Evolutionary conservation across 2,329 filamentous ascomycete species (phyloP).

Genomic region (Penicillium sp.): DNA sequence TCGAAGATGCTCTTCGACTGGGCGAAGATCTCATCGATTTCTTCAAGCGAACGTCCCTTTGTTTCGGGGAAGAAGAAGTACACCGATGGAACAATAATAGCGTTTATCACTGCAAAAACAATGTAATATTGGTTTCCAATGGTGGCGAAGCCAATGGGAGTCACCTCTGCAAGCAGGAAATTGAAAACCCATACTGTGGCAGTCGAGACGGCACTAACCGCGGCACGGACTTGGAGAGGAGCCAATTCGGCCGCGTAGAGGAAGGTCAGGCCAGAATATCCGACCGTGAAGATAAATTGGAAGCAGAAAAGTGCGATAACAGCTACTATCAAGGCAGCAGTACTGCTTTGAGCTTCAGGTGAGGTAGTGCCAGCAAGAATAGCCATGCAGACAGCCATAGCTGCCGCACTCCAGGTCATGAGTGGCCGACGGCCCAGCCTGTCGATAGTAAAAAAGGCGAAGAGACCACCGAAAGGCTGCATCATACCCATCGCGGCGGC

Average conservation of each 20-base stretch:
- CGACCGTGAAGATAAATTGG: slow-evolving; percentile 5
- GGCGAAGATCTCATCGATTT: slow-evolving; percentile 30
- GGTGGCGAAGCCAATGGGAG: slow-evolving; percentile 1
- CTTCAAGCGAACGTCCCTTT: slow-evolving; percentile 1
- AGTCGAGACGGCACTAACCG: neutral
- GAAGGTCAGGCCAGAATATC: slow-evolving; percentile 10
- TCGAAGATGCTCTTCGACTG: slow-evolving; percentile 33
- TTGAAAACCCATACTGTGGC: slow-evolving; percentile 9
- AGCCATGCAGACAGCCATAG: slow-evolving; percentile 61
- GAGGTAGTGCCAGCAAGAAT: slow-evolving; percentile 45
- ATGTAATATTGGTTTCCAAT: slow-evolving; percentile 7
- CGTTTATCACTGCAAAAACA: slow-evolving; percentile 3
- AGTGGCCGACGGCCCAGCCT: slow-evolving; percentile 52
- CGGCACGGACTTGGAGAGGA: neutral
- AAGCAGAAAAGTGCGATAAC: slow-evolving; percentile 4
- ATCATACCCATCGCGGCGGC: slow-evolving; percentile 37
- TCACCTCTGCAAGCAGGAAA: slow-evolving; percentile 8
- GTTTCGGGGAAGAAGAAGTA: slow-evolving; percentile 13
- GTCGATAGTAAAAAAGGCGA: slow-evolving; percentile 11
- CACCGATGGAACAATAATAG: neutral
- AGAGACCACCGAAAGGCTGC: slow-evolving; percentile 20
- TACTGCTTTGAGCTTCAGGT: neutral
- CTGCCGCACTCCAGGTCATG: slow-evolving; percentile 58
- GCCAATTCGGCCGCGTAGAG: slow-evolving; percentile 10
- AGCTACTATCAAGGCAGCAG: neutral